phyloP scores from a whole-genome alignment of 768 basidiomycete species.

The Boletus bicolor region DNA sequence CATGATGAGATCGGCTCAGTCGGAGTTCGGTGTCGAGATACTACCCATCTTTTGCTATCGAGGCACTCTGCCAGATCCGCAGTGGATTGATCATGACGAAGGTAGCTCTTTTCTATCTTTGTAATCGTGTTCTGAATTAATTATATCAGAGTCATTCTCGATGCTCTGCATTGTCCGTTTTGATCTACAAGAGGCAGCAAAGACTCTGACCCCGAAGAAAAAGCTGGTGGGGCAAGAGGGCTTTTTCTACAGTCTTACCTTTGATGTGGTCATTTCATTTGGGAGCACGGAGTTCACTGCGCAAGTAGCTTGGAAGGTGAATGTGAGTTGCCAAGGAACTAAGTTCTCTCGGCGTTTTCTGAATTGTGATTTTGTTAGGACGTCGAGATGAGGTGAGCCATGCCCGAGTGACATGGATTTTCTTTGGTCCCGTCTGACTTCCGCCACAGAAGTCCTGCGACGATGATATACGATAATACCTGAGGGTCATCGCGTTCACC shows the following conservation, averaged over 20 bases:
- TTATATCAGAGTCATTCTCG: constrained; percentile 8
- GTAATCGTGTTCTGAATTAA: not conserved
- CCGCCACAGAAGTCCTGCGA: not conserved
- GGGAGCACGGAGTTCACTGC: constrained; percentile 2
- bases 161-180: constrained; percentile 8
- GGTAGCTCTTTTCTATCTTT: not conserved
- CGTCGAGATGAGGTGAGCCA: constrained; percentile 9
- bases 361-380: not conserved
- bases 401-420: no score
- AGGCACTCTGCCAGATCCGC: constrained; percentile 5
- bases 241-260: not conserved
- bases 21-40: not conserved
- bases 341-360: not conserved
- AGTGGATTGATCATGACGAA: constrained; percentile 10
- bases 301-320: constrained; percentile 11
- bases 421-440: not conserved
- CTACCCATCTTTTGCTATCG: constrained; percentile 11
- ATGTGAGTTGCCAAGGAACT: constrained; percentile 1
- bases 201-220: not conserved
- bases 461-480: constrained; percentile 4
- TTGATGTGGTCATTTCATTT: constrained; percentile 15
- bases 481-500: not conserved
- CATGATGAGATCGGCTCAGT: not conserved
- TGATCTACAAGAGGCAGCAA: constrained; percentile 7
- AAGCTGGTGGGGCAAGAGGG: not conserved